Percentiles rank a stretch among this genome's conserved stretches.
These are phyloP conservation scores for Raphanus hybrid DNA, from an alignment of 441 rosid species.

Conservation along the genomic window DNA sequence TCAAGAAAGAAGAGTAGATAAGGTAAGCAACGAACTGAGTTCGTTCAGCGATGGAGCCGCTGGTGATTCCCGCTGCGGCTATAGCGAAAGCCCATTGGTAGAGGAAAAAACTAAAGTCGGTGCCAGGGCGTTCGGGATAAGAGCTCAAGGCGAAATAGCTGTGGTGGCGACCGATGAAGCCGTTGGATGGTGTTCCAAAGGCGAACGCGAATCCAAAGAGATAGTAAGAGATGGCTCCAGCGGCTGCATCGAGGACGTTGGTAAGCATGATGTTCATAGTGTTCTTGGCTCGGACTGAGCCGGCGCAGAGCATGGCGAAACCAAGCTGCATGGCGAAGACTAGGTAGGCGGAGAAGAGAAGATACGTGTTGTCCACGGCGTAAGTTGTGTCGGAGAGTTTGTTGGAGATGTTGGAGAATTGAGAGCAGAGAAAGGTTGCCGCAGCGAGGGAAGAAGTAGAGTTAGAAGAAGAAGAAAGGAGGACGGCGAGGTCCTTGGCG, in stretches of 20 bases:
- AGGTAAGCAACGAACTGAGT: not conserved
- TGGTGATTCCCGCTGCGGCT: not conserved
- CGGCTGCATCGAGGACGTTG: not conserved
- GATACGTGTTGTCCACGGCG: not conserved
- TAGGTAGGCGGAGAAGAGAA: not conserved
- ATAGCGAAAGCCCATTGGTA: not conserved
- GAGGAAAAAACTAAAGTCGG: constrained; percentile 36
- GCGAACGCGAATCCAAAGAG: constrained; percentile 59
- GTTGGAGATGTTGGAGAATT: constrained; percentile 23
- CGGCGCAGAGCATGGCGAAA: not conserved
- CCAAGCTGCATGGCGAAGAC: not conserved
- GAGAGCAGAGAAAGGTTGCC: constrained; percentile 46
- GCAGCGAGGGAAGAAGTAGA: constrained; percentile 26
- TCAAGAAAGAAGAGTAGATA: not conserved
- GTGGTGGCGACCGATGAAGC: constrained; percentile 53
- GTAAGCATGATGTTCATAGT: not conserved
- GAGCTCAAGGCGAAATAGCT: constrained; percentile 48
- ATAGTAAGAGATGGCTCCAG: constrained; percentile 51
- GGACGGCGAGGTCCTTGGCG: constrained; percentile 42
- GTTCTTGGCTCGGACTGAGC: not conserved
- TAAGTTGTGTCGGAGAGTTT: not conserved
- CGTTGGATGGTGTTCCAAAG: constrained; percentile 53
- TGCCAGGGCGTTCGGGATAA: constrained; percentile 30
- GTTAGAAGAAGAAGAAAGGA: constrained; percentile 35
- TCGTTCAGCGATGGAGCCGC: not conserved